Evolutionary conservation across 176 grass and related monocot genomes (phyloP).

Genomic region (Oryza meyeriana): DNA sequence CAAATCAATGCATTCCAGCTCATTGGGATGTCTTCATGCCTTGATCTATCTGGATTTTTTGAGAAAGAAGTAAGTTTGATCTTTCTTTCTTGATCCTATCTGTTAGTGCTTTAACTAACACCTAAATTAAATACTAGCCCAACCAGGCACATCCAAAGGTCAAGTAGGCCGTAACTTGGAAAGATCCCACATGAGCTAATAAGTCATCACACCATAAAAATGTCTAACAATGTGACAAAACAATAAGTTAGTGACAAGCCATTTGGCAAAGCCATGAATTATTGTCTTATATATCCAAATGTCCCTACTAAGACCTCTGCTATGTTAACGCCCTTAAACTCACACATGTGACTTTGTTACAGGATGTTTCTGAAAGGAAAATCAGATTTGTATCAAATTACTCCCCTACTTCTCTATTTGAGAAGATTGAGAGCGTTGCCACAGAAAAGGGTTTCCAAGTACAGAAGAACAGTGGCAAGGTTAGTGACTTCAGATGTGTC

Average conservation of each 20-base stretch:
- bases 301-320: not conserved
- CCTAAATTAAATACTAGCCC: not conserved
- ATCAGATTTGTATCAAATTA: conserved; percentile 80
- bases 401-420: conserved; percentile 76
- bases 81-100: conserved; percentile 15
- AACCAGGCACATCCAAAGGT: conserved; percentile 1
- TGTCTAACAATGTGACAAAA: conserved; percentile 2
- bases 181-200: not conserved
- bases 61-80: conserved; percentile 74
- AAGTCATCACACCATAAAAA: not conserved
- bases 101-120: not conserved
- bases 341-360: not conserved
- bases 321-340: conserved; percentile 8
- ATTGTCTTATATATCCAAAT: conserved; percentile 9
- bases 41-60: conserved; percentile 97
- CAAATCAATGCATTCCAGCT: conserved; percentile 97
- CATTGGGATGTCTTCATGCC: conserved; percentile 94
- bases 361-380: conserved; percentile 92
- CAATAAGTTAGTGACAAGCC: not conserved
- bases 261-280: not conserved
- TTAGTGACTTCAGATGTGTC: conserved; percentile 22
- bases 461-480: conserved; percentile 67
- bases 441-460: conserved; percentile 80
- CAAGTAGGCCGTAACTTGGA: conserved; percentile 11
- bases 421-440: conserved; percentile 71